phyloP scores from a whole-genome alignment of 2,329 filamentous ascomycete genomes.

The Ambrosiella beaveri region DNA sequence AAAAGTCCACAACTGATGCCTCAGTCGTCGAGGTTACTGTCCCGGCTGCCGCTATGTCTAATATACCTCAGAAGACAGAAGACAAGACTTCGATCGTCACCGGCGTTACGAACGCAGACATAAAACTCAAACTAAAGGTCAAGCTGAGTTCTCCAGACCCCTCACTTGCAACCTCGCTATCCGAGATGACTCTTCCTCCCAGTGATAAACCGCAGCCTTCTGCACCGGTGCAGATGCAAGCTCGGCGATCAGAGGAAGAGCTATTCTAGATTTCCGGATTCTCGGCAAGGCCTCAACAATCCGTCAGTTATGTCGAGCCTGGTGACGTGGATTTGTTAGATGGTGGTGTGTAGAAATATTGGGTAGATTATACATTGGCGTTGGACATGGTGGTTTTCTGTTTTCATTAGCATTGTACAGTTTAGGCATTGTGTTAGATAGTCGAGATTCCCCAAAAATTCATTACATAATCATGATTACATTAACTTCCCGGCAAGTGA shows the following conservation, averaged over 20 bases:
- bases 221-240: too few species aligned
- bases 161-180: not conserved
- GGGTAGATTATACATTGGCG: not conserved
- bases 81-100: too few species aligned
- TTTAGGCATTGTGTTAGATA: too few species aligned
- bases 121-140: conserved; percentile 1
- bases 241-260: not conserved
- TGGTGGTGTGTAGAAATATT: conserved; percentile 13
- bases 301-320: conserved; percentile 22
- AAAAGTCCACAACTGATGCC: too few species aligned
- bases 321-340: conserved; percentile 12
- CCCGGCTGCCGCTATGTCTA: too few species aligned
- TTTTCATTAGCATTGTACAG: too few species aligned
- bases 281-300: conserved; percentile 6
- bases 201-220: not conserved
- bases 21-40: too few species aligned
- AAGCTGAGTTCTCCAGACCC: not conserved
- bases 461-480: not conserved
- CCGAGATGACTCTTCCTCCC: not conserved
- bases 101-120: not conserved
- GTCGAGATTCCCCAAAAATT: too few species aligned
- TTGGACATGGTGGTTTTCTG: not conserved
- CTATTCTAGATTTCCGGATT: conserved; percentile 5
- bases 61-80: too few species aligned
- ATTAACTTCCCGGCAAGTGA: not conserved